A percentile compares a stretch with the other conserved stretches of the same genome.
phyloP scores from a whole-genome alignment of 345 rosid genomes.

The Hypericum androsaemum region DNA sequence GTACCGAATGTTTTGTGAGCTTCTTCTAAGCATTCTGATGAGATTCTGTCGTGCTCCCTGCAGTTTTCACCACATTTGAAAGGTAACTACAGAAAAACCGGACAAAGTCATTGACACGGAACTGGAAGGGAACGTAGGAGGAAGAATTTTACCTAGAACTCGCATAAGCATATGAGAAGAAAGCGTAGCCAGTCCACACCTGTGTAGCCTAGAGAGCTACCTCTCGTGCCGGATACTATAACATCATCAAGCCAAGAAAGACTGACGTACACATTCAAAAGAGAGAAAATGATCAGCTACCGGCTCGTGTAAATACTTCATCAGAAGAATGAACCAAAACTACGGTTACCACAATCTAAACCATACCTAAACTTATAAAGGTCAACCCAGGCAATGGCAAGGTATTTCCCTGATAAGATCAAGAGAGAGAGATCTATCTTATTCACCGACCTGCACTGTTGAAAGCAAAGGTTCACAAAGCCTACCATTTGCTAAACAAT shows the following conservation, averaged over 20 bases:
- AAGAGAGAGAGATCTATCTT: constrained; percentile 54
- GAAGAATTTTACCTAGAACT: constrained; percentile 51
- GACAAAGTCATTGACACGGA: too few species aligned
- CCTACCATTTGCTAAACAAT: constrained; percentile 4
- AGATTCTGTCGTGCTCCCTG: constrained; percentile 47
- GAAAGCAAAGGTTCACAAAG: constrained; percentile 27
- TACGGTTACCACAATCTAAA: neutral
- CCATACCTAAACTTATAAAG: constrained; percentile 72
- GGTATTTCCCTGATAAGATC: constrained; percentile 67
- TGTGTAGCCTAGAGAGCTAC: constrained; percentile 39
- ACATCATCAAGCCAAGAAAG: constrained; percentile 54
- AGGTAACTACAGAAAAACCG: too few species aligned
- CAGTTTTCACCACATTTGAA: neutral
- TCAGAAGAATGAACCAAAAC: too few species aligned
- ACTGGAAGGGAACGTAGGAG: neutral
- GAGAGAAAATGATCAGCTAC: too few species aligned
- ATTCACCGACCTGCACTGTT: constrained; percentile 83
- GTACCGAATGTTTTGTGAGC: constrained; percentile 72
- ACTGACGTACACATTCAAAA: constrained; percentile 24
- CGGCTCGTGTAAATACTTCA: too few species aligned
- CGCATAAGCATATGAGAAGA: constrained; percentile 6
- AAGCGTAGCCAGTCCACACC: constrained; percentile 31
- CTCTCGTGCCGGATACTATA: constrained; percentile 40
- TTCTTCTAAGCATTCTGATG: constrained; percentile 63
- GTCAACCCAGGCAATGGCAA: constrained; percentile 86